A percentile compares a stretch with the other conserved stretches of the same genome.
Conservation (phyloP, 129 eudicot species). For the Centrapalus pauciflorus region DNA sequence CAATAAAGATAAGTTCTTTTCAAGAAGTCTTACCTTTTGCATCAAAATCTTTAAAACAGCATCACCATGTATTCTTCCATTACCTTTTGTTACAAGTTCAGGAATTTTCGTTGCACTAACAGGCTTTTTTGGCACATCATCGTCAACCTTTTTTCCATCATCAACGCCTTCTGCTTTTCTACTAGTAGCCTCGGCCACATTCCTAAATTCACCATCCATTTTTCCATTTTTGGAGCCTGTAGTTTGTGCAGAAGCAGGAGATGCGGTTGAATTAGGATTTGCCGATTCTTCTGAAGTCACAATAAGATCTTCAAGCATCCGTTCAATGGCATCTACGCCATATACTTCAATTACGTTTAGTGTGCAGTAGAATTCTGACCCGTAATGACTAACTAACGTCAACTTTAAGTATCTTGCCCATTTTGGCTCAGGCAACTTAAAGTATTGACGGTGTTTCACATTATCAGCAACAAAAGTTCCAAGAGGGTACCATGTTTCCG, state of each 20-base stretch:
- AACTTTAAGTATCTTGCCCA: constrained; percentile 81
- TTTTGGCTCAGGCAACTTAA: constrained; percentile 77
- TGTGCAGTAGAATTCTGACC: constrained; percentile 89
- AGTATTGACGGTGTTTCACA: constrained; percentile 68
- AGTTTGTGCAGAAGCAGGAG: constrained; percentile 29
- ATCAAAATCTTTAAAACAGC: constrained; percentile 77
- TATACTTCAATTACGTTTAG: constrained; percentile 77
- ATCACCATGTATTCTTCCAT: constrained; percentile 75
- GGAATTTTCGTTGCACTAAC: constrained; percentile 32
- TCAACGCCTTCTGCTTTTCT: constrained; percentile 43
- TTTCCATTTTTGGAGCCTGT: constrained; percentile 29
- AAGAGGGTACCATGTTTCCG: constrained; percentile 59
- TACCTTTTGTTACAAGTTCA: constrained; percentile 52
- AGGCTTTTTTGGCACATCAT: constrained; percentile 37
- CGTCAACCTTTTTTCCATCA: constrained; percentile 39
- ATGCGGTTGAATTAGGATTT: constrained; percentile 37
- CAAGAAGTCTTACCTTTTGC: constrained; percentile 83
- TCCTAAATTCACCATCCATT: constrained; percentile 24
- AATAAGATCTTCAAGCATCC: constrained; percentile 95
- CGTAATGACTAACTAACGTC: constrained; percentile 77
- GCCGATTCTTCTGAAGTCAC: constrained; percentile 54
- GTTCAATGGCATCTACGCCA: constrained; percentile 89
- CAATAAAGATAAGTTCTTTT: constrained; percentile 58
- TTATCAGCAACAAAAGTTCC: constrained; percentile 91
- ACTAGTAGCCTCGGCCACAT: constrained; percentile 27